These are phyloP conservation scores for Talaromyces sp. DNA, from an alignment of 2,329 filamentous ascomycete species.

Conservation along the genomic window DNA sequence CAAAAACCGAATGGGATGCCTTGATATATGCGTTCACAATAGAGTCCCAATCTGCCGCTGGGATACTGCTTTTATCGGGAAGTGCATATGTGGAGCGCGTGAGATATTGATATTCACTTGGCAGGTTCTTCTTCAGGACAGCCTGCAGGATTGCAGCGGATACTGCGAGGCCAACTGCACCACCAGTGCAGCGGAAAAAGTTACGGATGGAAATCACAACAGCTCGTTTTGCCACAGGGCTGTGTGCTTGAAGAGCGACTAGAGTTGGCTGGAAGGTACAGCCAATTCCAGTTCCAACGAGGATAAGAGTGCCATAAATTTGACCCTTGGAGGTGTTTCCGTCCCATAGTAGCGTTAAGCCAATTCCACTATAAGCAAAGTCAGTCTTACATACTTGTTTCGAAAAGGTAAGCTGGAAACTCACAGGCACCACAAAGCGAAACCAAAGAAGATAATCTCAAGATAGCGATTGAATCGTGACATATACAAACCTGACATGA, in stretches of 20 bases:
- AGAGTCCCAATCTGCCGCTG: conserved; percentile 34
- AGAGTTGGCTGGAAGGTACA: conserved; percentile 53
- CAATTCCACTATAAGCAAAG: conserved; percentile 40
- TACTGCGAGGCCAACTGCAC: conserved; percentile 56
- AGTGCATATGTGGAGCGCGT: conserved; percentile 41
- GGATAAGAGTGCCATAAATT: conserved; percentile 51
- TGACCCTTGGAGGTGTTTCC: conserved; percentile 45
- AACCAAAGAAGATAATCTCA: conserved; percentile 54
- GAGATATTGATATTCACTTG: conserved; percentile 36
- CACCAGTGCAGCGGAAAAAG: conserved; percentile 60
- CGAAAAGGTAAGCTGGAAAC: conserved; percentile 12
- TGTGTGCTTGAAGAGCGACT: conserved; percentile 58
- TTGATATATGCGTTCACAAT: conserved; percentile 53
- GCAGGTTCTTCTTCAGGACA: conserved; percentile 39
- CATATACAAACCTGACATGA: conserved; percentile 57
- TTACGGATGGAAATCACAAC: conserved; percentile 62
- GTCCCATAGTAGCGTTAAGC: conserved; percentile 52
- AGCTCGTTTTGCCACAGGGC: conserved; percentile 55
- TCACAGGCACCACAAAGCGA: conserved; percentile 47
- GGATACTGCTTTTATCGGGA: conserved; percentile 28
- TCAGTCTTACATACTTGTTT: background rate
- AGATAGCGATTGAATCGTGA: conserved; percentile 57
- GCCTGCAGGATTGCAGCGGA: conserved; percentile 52
- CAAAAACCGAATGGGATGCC: conserved; percentile 56
- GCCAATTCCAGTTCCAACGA: conserved; percentile 55